phyloP scores from a whole-genome alignment of 2,329 filamentous ascomycete genomes.

The Colletotrichum sp. region DNA sequence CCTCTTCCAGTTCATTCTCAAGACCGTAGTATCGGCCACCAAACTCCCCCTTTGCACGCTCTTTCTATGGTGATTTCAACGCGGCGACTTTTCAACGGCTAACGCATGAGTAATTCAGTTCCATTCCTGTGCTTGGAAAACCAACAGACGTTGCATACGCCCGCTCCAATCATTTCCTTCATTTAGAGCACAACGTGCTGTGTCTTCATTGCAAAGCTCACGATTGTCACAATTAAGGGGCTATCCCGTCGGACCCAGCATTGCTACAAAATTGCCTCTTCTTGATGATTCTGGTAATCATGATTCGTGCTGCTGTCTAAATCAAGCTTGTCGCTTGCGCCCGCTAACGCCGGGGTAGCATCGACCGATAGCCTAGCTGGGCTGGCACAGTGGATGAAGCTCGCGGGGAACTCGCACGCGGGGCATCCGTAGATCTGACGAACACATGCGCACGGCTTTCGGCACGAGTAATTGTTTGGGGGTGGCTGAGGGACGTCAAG shows the following conservation, averaged over 20 bases:
- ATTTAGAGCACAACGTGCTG: fast-evolving
- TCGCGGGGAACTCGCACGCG: background rate
- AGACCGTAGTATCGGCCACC: no score
- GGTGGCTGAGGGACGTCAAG: background rate
- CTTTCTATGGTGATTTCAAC: fast-evolving
- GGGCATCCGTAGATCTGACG: background rate
- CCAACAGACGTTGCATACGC: fast-evolving
- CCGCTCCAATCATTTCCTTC: background rate
- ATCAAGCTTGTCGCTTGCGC: background rate
- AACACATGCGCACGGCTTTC: background rate
- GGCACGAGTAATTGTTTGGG: background rate
- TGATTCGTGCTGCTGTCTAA: background rate
- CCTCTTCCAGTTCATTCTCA: background rate
- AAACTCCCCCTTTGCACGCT: no score
- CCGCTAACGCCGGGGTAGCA: background rate
- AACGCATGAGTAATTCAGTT: fast-evolving
- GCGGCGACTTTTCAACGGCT: fast-evolving
- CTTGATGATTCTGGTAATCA: background rate
- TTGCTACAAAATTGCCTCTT: background rate
- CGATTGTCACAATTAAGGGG: background rate
- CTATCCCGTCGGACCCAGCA: background rate
- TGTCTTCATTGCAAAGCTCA: background rate
- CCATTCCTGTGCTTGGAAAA: fast-evolving
- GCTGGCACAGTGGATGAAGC: background rate
- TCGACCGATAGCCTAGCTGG: background rate